Evolutionary conservation across 2,329 filamentous ascomycete species (phyloP).

Genomic region (Xylariaceae sp.): DNA sequence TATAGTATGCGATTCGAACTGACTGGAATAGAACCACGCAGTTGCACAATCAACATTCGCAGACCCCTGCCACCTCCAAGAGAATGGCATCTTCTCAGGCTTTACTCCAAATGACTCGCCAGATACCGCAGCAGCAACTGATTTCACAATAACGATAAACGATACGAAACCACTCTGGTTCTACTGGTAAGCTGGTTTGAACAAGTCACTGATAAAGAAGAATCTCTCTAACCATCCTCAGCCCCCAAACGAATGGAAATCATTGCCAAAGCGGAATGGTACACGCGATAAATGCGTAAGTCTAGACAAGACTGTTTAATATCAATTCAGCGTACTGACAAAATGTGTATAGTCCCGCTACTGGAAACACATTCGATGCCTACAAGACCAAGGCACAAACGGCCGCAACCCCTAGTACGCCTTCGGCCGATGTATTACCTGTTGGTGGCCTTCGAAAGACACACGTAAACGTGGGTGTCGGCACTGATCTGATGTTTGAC

Average conservation of each 20-base stretch:
- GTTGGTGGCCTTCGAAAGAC: conserved; percentile 34
- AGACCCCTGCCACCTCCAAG: conserved; percentile 38
- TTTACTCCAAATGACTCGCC: conserved; percentile 35
- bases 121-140: conserved; percentile 33
- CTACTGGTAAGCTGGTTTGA: conserved; percentile 36
- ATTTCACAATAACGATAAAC: conserved; percentile 45
- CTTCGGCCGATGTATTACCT: conserved; percentile 30
- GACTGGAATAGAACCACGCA: conserved; percentile 37
- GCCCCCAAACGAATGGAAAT: conserved; percentile 38
- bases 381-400: conserved; percentile 30
- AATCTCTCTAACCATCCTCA: conserved; percentile 9
- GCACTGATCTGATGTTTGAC: conserved; percentile 31
- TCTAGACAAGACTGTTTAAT: conserved; percentile 5
- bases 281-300: conserved; percentile 38
- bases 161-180: conserved; percentile 48
- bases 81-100: conserved; percentile 41
- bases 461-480: conserved; percentile 34
- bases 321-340: conserved; percentile 3
- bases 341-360: conserved; percentile 20
- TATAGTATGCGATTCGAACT: too few relatives aligned
- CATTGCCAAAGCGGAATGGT: conserved; percentile 47
- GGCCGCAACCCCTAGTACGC: conserved; percentile 28
- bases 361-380: conserved; percentile 36
- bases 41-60: conserved; percentile 40
- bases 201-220: background rate